A percentile compares a stretch with the other conserved stretches of the same genome.
These are phyloP conservation scores for Parastagonospora nodorum DNA, from an alignment of 2,329 filamentous ascomycete species.

Conservation along the genomic window DNA sequence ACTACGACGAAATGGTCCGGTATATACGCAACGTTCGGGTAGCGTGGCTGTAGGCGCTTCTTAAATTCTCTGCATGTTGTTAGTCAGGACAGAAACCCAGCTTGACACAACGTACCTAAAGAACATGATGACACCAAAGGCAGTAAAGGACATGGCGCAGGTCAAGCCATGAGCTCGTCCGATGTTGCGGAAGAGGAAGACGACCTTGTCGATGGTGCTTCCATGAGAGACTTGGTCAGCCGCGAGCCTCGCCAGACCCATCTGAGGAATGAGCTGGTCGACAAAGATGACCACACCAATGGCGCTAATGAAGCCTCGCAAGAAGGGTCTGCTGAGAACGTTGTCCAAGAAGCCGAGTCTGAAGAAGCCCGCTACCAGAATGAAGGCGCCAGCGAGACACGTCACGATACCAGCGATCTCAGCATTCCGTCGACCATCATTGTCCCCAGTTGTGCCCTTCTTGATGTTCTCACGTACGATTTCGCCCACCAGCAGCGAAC, in stretches of 20 bases:
- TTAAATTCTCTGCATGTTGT: constrained; percentile 71
- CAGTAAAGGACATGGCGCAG: constrained; percentile 73
- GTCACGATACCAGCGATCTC: constrained; percentile 87
- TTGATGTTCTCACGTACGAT: constrained; percentile 81
- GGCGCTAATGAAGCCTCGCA: constrained; percentile 94
- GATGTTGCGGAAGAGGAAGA: constrained; percentile 74
- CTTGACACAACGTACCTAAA: constrained; percentile 64
- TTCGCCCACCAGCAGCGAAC: constrained; percentile 85
- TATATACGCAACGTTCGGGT: constrained; percentile 81
- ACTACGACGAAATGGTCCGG: constrained; percentile 93
- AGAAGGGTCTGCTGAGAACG: constrained; percentile 87
- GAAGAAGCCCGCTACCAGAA: constrained; percentile 83
- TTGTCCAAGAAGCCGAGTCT: constrained; percentile 92
- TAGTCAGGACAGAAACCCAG: constrained; percentile 4
- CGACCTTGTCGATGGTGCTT: constrained; percentile 82
- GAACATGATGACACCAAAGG: constrained; percentile 89
- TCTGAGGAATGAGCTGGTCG: constrained; percentile 89
- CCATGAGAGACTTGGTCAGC: constrained; percentile 76
- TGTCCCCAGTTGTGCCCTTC: constrained; percentile 65
- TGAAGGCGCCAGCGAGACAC: constrained; percentile 83
- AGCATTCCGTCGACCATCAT: constrained; percentile 74
- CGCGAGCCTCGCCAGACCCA: constrained; percentile 74
- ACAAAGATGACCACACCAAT: constrained; percentile 96
- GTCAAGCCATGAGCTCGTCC: constrained; percentile 74
- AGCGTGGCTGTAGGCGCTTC: constrained; percentile 76